Evolutionary conservation across 2,329 filamentous ascomycete species (phyloP).

Genomic region (Colletotrichum sp.): DNA sequence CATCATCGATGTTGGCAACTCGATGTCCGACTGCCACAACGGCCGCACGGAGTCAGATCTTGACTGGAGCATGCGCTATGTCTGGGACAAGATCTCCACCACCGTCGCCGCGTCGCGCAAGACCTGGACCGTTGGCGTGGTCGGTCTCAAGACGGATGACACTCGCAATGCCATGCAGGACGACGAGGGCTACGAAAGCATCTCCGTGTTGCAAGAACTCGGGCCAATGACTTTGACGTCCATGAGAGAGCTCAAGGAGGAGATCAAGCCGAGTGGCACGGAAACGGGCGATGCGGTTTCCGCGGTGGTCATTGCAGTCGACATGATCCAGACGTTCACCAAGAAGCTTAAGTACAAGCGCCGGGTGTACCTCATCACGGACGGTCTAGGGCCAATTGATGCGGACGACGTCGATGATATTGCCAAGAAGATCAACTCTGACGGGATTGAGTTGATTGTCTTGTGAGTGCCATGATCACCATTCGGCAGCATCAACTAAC

Average conservation of each 20-base stretch:
- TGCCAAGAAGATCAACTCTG: slow-evolving; percentile 73
- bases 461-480: slow-evolving; percentile 62
- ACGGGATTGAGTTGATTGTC: slow-evolving; percentile 78
- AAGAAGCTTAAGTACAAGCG: slow-evolving; percentile 83
- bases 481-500: neutral
- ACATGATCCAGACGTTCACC: slow-evolving; percentile 82
- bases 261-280: slow-evolving; percentile 71
- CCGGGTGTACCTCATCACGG: slow-evolving; percentile 84
- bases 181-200: slow-evolving; percentile 79
- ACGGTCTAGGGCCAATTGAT: slow-evolving; percentile 77
- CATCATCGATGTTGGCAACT: slow-evolving; percentile 83
- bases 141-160: slow-evolving; percentile 82
- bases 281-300: slow-evolving; percentile 83
- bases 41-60: slow-evolving; percentile 81
- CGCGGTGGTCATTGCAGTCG: slow-evolving; percentile 82
- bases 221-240: slow-evolving; percentile 67
- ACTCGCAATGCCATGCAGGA: slow-evolving; percentile 73
- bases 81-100: slow-evolving; percentile 88
- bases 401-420: slow-evolving; percentile 74
- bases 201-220: slow-evolving; percentile 77
- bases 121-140: slow-evolving; percentile 74
- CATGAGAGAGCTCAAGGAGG: slow-evolving; percentile 66
- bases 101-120: slow-evolving; percentile 71
- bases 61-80: slow-evolving; percentile 87
- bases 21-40: slow-evolving; percentile 78